A percentile compares a stretch with the other conserved stretches of the same genome.
phyloP scores from a whole-genome alignment of 306 rosid species.

The Fagus crenata region DNA sequence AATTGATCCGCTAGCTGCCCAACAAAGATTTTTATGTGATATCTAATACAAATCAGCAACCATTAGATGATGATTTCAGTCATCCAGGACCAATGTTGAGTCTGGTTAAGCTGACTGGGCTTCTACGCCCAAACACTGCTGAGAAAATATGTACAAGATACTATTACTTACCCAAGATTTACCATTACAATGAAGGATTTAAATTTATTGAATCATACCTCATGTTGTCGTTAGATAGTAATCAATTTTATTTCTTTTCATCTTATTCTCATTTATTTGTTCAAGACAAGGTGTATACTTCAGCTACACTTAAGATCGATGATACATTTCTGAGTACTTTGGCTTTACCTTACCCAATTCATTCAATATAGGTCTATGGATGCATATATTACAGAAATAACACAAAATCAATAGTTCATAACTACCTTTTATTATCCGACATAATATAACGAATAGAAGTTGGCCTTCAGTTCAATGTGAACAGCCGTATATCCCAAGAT shows the following conservation, averaged over 20 bases:
- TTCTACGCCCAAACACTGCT: constrained; percentile 4
- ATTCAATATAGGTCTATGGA: no score
- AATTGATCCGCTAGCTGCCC: constrained; percentile 16
- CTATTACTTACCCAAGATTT: background rate
- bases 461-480: background rate
- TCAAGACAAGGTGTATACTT: background rate
- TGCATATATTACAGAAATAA: no score
- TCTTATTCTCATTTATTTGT: background rate
- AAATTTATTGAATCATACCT: background rate
- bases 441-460: no score
- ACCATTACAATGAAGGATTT: background rate
- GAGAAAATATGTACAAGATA: background rate
- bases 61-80: constrained; percentile 9
- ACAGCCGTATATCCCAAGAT: background rate
- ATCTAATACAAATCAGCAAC: background rate
- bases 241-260: background rate
- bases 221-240: background rate
- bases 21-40: background rate
- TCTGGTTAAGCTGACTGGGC: constrained; percentile 1
- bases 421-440: background rate
- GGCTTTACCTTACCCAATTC: no score
- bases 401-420: background rate
- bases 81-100: background rate
- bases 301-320: background rate
- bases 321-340: no score